A percentile compares a stretch with the other conserved stretches of the same genome.
These are phyloP conservation scores for Metarhizium brunneum DNA, from an alignment of 2,329 filamentous ascomycete species.

Conservation along the genomic window DNA sequence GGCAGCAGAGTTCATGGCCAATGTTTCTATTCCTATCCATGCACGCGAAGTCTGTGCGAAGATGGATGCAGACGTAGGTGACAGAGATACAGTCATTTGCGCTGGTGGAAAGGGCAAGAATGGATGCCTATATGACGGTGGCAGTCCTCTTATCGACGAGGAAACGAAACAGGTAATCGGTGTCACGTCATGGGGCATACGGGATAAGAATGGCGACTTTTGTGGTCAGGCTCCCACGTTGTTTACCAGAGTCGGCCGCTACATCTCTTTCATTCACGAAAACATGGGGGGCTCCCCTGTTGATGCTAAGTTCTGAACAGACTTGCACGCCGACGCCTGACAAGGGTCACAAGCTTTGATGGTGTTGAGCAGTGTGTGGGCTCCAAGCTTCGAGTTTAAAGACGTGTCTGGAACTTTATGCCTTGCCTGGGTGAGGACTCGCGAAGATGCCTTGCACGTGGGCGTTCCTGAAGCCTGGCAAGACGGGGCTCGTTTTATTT, in stretches of 20 bases:
- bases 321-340: too few species aligned
- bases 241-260: not conserved
- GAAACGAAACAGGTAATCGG: not conserved
- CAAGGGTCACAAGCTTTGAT: too few species aligned
- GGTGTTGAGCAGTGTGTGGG: too few species aligned
- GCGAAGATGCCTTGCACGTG: too few species aligned
- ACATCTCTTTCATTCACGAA: not conserved
- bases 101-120: not conserved
- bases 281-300: not conserved
- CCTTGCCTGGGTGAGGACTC: too few species aligned
- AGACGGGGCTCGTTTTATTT: too few species aligned
- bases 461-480: too few species aligned
- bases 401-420: too few species aligned
- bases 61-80: not conserved
- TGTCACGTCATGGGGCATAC: not conserved
- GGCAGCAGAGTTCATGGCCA: not conserved
- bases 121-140: not conserved
- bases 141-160: not conserved
- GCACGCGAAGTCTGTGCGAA: not conserved
- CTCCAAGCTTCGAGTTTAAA: too few species aligned
- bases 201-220: not conserved
- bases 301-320: too few species aligned
- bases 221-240: not conserved
- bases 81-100: not conserved
- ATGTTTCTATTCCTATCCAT: not conserved